Base-by-base conservation (phyloP, 2,329 filamentous ascomycete genomes). In the Alternaria tenuissima region DNA sequence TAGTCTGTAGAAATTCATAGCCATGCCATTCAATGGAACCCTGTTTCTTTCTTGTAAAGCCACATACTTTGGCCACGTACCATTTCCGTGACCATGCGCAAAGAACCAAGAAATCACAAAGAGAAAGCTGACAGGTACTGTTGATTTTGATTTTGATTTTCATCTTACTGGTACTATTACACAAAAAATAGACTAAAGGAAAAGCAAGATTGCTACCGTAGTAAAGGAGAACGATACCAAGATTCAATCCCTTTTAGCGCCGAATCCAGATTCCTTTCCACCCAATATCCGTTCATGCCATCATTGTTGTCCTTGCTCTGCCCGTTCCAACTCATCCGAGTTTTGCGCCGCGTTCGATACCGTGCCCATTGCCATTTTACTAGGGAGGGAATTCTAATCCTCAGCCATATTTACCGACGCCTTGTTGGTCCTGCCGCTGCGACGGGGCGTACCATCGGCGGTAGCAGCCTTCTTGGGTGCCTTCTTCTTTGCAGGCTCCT, bases 381-480 rank as follows among this genome's bases (percentile, higher is more conserved):
- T 34, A 34, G 26, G 16, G 38, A 7, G 24, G 8, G 5, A 43
- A 67, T 64, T 64, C 63, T 49, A 49, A 20, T 49, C 30, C 34
- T 49, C 46, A n/a, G 46, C 46, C 46, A 49, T 49, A 26, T 34
- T 36, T 36, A 36, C 46, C 12, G 46, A 26, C 14, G 34, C n/a
- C 22, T 52, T 52, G 12, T 38, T 52, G n/a, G 46, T 81, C 58
- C 82, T 76, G 26, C 75, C 78, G 48, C 81, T 83, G 55, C 82
- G 80, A 57, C 82, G 73, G 28, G 82, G 82, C 74, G 82, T 76
- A 43, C 82, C 82, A 55, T 79, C 76, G 52, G 79, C 82, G 30
- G 82, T 84, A 11, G 82, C 82, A 34, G 82, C 81, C 67, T 80
- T 80, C 79, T 84, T 84, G 30, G 82, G 78, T 67, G 79, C 71